phyloP scores from a whole-genome alignment of 352 stramenopile genomes.

The Phytophthora europaea region DNA sequence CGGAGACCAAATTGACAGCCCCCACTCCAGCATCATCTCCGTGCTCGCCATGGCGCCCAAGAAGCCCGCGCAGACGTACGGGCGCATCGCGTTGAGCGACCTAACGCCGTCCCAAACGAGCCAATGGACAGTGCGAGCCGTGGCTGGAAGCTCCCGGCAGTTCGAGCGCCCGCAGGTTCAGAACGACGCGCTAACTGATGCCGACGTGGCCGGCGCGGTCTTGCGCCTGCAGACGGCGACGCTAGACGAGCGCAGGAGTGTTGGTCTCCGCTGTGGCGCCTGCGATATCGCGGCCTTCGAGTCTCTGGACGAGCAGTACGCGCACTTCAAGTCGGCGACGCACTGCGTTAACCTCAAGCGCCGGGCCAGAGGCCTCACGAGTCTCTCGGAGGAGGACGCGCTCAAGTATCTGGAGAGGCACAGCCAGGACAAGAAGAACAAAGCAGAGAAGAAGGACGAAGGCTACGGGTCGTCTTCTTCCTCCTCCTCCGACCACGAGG shows the following conservation, averaged over 20 bases:
- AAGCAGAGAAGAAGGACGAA: conserved; percentile 30
- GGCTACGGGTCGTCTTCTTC: conserved; percentile 42
- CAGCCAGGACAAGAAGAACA: conserved; percentile 35
- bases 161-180: conserved; percentile 40
- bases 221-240: conserved; percentile 46
- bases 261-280: conserved; percentile 74
- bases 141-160: conserved; percentile 61
- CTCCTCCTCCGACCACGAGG: conserved; percentile 59
- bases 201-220: conserved; percentile 20
- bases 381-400: conserved; percentile 54
- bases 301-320: conserved; percentile 84
- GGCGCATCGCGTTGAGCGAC: conserved; percentile 72
- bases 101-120: conserved; percentile 54
- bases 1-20: background rate
- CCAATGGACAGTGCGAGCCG: conserved; percentile 69
- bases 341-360: conserved; percentile 89
- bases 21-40: conserved; percentile 27
- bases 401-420: conserved; percentile 30
- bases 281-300: conserved; percentile 78
- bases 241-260: conserved; percentile 47
- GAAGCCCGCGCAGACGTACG: conserved; percentile 55
- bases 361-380: conserved; percentile 59
- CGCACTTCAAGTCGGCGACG: conserved; percentile 87
- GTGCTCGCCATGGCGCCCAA: conserved; percentile 27
- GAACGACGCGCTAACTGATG: conserved; percentile 10